These are phyloP conservation scores for Houttuynia cordata DNA, from an alignment of 164 flowering plant genomes.

Conservation along the genomic window DNA sequence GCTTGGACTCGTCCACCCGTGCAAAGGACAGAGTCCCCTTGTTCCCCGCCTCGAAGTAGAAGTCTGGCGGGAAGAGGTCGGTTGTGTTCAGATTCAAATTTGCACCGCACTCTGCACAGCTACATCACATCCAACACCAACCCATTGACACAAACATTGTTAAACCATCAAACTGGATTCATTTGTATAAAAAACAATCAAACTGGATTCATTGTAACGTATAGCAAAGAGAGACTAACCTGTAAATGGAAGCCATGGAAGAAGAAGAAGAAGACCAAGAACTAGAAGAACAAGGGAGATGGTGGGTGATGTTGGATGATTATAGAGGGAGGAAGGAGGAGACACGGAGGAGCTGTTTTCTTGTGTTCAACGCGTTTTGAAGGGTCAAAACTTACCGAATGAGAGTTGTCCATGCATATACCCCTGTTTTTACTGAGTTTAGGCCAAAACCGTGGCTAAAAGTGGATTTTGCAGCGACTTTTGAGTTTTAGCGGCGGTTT, in stretches of 20 bases:
- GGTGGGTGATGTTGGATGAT: not conserved
- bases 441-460: no score
- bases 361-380: no score
- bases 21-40: constrained; percentile 76
- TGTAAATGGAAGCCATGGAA: not conserved
- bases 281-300: not conserved
- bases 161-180: no score
- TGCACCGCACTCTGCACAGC: constrained; percentile 57
- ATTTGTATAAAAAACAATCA: no score
- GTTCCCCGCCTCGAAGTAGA: constrained; percentile 94
- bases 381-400: no score
- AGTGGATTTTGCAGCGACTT: no score
- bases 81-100: constrained; percentile 48
- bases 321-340: not conserved
- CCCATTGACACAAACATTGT: no score
- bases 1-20: constrained; percentile 43
- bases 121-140: constrained; percentile 2
- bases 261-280: not conserved
- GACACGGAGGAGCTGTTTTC: not conserved
- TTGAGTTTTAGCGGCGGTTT: no score
- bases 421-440: no score
- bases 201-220: no score
- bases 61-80: constrained; percentile 58
- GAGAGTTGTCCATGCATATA: no score
- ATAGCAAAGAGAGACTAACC: not conserved